Conservation (phyloP, 805 yeast genomes). For the Saccharomycopsis babjevae region DNA sequence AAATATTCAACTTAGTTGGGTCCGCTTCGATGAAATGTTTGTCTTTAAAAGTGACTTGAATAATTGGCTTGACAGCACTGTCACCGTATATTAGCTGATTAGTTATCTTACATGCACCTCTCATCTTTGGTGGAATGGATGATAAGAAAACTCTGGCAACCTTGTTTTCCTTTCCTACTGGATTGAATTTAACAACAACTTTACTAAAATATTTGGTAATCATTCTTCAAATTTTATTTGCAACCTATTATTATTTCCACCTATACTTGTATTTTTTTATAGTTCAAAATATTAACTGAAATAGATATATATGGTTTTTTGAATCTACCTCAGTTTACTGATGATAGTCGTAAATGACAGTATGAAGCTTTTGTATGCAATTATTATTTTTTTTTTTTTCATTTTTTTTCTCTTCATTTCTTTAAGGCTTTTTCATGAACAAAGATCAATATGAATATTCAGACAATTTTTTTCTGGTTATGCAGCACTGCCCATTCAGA, state of each 20-base stretch:
- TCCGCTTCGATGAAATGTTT: conserved; percentile 60
- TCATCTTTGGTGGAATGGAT: conserved; percentile 67
- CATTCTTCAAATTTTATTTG: conserved; percentile 34
- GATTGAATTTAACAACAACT: conserved; percentile 69
- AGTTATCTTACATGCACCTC: conserved; percentile 50
- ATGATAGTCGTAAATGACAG: no score
- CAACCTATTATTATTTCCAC: no score
- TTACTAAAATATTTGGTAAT: conserved; percentile 82
- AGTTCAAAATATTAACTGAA: no score
- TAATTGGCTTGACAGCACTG: conserved; percentile 43
- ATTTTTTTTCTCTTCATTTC: background rate
- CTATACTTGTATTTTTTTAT: no score
- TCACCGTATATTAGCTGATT: conserved; percentile 45
- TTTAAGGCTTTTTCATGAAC: background rate
- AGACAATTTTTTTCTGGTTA: background rate
- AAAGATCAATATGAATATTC: background rate
- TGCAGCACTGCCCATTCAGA: background rate
- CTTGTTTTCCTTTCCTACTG: conserved; percentile 64
- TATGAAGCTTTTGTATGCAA: no score
- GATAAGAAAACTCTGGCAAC: conserved; percentile 72
- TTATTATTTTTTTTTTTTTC: no score
- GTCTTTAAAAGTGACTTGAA: conserved; percentile 74
- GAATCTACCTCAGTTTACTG: no score
- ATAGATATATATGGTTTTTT: no score
- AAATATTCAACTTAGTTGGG: conserved; percentile 45